These are phyloP conservation scores for Phytopythium ostracodes DNA, from an alignment of 352 stramenopile species.

Conservation along the genomic window DNA sequence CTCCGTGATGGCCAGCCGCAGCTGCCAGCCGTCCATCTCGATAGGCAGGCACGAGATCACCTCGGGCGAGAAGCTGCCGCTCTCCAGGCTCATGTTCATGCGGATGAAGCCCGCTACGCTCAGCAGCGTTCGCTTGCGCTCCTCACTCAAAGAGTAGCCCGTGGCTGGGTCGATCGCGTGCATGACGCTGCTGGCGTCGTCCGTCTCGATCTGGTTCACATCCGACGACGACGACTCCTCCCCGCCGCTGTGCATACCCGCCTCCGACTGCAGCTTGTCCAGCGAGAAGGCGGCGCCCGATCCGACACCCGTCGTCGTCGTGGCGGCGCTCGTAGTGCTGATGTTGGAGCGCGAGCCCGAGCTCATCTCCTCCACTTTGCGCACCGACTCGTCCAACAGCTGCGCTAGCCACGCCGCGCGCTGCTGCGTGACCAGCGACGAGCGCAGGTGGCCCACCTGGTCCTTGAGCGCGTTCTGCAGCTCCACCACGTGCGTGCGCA, in stretches of 20 bases:
- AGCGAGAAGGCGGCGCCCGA: conserved; percentile 20
- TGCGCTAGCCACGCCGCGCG: conserved; percentile 41
- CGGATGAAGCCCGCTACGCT: conserved; percentile 74
- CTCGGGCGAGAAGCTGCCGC: conserved; percentile 75
- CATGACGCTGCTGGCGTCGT: conserved; percentile 38
- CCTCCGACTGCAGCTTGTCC: conserved; percentile 19
- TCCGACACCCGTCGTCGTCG: conserved; percentile 13
- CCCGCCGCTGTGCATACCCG: conserved; percentile 31
- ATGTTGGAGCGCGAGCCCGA: conserved; percentile 32
- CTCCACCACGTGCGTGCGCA: conserved; percentile 77
- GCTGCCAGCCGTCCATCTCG: conserved; percentile 84
- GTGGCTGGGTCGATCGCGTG: conserved; percentile 51
- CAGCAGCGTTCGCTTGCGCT: conserved; percentile 58
- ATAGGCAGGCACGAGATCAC: conserved; percentile 85
- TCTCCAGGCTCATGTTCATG: conserved; percentile 81
- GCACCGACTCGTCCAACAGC: conserved; percentile 67
- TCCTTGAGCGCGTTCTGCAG: conserved; percentile 68
- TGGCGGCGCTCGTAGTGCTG: conserved; percentile 11
- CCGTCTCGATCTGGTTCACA: conserved; percentile 56
- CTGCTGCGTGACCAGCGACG: conserved; percentile 34
- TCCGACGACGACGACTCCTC: conserved; percentile 41
- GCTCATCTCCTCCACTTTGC: conserved; percentile 78
- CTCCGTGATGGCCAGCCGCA: conserved; percentile 80
- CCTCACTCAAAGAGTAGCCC: conserved; percentile 55
- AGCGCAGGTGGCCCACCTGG: conserved; percentile 47